Percentiles rank a stretch among this genome's conserved stretches.
These are phyloP conservation scores for Colletotrichum shisoi DNA, from an alignment of 2,329 filamentous ascomycete species.

Conservation along the genomic window DNA sequence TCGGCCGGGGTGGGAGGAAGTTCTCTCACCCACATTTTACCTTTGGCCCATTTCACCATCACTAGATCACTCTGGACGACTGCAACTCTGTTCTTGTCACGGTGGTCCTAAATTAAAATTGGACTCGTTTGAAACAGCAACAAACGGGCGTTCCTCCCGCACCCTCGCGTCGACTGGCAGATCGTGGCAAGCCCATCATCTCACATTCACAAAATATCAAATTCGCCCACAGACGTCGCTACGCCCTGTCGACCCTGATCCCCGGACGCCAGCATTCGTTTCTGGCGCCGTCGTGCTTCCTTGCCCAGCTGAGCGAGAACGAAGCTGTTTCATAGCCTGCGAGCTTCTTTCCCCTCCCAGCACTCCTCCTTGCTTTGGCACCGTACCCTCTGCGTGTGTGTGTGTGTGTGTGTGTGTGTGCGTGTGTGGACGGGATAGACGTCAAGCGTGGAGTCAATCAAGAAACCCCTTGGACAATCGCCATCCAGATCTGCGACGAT, in stretches of 20 bases:
- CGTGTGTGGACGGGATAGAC: not conserved
- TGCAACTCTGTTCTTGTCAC: slow-evolving; percentile 1
- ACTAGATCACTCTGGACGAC: not conserved
- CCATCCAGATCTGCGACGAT: not conserved
- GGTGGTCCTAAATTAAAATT: not conserved
- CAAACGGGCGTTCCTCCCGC: slow-evolving; percentile 7
- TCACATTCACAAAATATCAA: slow-evolving; percentile 10
- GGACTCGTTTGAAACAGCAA: slow-evolving; percentile 22
- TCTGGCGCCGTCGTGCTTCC: slow-evolving; percentile 2
- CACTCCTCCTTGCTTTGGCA: not conserved
- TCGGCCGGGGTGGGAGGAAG: slow-evolving; percentile 16
- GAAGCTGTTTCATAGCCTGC: slow-evolving; percentile 30
- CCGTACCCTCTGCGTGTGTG: not conserved
- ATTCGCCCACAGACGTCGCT: not conserved
- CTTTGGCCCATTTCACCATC: slow-evolving; percentile 16
- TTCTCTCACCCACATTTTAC: slow-evolving; percentile 27
- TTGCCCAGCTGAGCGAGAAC: slow-evolving; percentile 32
- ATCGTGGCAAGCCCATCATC: slow-evolving; percentile 22
- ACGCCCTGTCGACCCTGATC: not conserved
- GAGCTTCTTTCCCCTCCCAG: not conserved
- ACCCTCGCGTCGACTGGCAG: slow-evolving; percentile 2
- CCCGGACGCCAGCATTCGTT: slow-evolving; percentile 1
- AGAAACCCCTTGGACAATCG: not conserved
- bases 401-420: not conserved
- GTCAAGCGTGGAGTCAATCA: slow-evolving; percentile 12